Evolutionary conservation across 2,329 filamentous ascomycete genomes (phyloP), one percentile per base, ranked within the genome.

Genomic region (Pseudogymnoascus sp.): DNA sequence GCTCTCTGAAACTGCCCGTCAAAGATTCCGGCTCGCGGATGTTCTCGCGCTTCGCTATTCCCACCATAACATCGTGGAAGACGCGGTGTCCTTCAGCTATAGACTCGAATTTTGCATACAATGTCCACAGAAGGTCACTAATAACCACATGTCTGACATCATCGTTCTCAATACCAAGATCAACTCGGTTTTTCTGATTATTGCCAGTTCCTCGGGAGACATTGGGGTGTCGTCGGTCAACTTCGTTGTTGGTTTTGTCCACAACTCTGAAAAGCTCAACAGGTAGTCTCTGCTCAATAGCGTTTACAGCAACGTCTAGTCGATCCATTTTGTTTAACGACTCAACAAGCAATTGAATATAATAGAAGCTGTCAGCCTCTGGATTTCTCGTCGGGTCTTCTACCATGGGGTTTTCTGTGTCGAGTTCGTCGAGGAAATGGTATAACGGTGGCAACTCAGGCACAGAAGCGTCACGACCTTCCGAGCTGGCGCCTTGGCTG

Each of bases 51-150:
- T 88, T 86, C 63, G 93, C 86, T 65, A 99, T 90, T 0, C 90
- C 90, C 67, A 89, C 89, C 72, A 97, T 89, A 57, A 96, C 90
- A 75, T 98, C 95, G 75, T 98, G 92, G 64, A 98, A 87, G 0
- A 97, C 88, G 45, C 96, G 88, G 73, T 99, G 95, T 1, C 93
- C 91, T 77, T 99, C 96, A 4, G 92, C 92, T 69, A 99, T 98
- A 6, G 95, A 91, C 75, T 98, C 95, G 68, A 99, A 98, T 71
- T 97, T 97, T 48, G 93, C 93, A 74, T 96, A 99, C 0, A 99
- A 77, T 0, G 92, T 93, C 86, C 90, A 96, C 2, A 99, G 79
- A 54, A 98, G 84, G 72, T 99, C 95, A 68, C 95, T 90, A 60
- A 99, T 88, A 28, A 97, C 90, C 70, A 92, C 90, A 13, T 89